These are phyloP conservation scores for Apiospora rasikravindrae DNA, from an alignment of 2,329 filamentous ascomycete species.

Conservation along the genomic window DNA sequence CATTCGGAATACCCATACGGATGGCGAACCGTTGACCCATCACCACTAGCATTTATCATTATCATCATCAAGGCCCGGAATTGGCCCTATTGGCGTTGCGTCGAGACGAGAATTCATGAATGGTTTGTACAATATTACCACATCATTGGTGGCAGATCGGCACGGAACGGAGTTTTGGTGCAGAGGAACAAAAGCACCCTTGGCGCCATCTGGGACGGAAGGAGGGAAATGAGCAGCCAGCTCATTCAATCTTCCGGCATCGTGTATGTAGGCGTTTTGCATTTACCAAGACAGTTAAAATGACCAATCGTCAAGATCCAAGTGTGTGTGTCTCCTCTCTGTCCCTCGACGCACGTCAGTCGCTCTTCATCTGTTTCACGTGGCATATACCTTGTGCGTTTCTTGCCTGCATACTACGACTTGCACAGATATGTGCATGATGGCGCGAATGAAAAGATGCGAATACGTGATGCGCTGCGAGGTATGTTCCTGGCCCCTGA, in stretches of 20 bases:
- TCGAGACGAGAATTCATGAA: conserved; percentile 12
- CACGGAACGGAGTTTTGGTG: conserved; percentile 19
- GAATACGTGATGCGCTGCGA: neutral
- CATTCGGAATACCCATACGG: conserved; percentile 8
- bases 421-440: neutral
- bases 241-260: neutral
- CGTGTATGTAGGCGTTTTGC: conserved; percentile 20
- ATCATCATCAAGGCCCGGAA: conserved; percentile 19
- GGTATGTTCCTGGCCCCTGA: neutral
- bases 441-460: too few relatives aligned
- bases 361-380: neutral
- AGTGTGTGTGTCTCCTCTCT: neutral
- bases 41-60: conserved; percentile 13
- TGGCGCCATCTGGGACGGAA: neutral
- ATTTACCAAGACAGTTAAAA: conserved; percentile 13
- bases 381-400: neutral
- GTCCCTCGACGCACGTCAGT: neutral
- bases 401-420: neutral
- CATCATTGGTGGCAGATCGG: conserved; percentile 16
- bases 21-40: conserved; percentile 12
- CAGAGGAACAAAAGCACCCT: neutral
- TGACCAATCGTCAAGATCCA: conserved; percentile 1
- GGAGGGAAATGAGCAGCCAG: neutral
- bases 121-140: conserved; percentile 9
- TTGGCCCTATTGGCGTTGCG: conserved; percentile 17